These are phyloP conservation scores for Acanthochlamys bracteata DNA, from an alignment of 106 monocot genomes.

Conservation along the genomic window DNA sequence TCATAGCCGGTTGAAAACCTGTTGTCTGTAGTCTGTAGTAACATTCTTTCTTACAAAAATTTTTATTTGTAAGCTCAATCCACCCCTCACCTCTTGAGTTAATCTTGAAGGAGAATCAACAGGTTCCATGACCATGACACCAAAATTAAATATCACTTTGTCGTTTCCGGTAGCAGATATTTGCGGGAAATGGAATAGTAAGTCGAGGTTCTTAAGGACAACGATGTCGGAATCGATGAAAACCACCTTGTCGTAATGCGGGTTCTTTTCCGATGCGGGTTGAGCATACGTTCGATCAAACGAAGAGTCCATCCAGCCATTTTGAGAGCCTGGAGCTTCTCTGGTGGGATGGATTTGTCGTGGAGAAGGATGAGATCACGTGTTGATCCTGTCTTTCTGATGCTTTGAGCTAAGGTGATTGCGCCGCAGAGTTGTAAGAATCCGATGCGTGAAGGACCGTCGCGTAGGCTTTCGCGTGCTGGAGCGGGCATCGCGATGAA, in stretches of 20 bases:
- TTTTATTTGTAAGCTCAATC: no score
- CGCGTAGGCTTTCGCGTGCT: slow-evolving; percentile 51
- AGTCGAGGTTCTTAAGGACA: slow-evolving; percentile 72
- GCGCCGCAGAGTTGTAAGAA: slow-evolving; percentile 77
- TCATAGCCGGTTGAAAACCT: no score
- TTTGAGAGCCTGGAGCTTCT: slow-evolving; percentile 40
- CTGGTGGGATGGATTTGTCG: slow-evolving; percentile 48
- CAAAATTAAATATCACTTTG: slow-evolving; percentile 77
- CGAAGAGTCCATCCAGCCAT: slow-evolving; percentile 69
- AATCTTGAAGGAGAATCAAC: slow-evolving; percentile 16
- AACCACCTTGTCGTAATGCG: slow-evolving; percentile 60
- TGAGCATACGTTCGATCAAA: slow-evolving; percentile 67
- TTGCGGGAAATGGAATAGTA: slow-evolving; percentile 74
- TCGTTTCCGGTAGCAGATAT: slow-evolving; percentile 72
- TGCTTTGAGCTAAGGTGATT: slow-evolving; percentile 64
- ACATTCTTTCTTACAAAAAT: no score
- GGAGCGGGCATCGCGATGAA: neutral
- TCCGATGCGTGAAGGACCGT: slow-evolving; percentile 85
- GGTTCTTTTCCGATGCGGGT: slow-evolving; percentile 45
- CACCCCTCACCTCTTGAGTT: no score
- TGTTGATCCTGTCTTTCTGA: slow-evolving; percentile 36
- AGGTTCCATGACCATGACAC: slow-evolving; percentile 79
- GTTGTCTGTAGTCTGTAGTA: no score
- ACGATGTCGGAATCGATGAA: slow-evolving; percentile 80
- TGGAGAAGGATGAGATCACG: slow-evolving; percentile 92